These are phyloP conservation scores for Kuraishia ogatae DNA, from an alignment of 805 yeast genomes.

Conservation along the genomic window DNA sequence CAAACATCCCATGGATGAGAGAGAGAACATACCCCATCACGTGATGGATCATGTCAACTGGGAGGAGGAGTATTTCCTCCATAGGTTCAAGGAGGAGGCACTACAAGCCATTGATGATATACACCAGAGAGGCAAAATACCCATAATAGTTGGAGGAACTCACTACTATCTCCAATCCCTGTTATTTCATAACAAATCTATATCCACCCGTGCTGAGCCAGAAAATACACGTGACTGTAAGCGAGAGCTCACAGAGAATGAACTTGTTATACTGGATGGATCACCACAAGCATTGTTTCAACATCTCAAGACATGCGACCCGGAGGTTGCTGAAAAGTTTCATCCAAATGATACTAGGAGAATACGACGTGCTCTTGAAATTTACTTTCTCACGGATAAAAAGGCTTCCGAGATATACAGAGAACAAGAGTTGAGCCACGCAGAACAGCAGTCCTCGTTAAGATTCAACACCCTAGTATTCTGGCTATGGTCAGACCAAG, in stretches of 20 bases:
- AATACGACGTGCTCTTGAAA: constrained; percentile 72
- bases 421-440: constrained; percentile 40
- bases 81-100: constrained; percentile 72
- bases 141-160: constrained; percentile 92
- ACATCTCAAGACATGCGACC: constrained; percentile 49
- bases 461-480: constrained; percentile 57
- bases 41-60: constrained; percentile 78
- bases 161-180: constrained; percentile 85
- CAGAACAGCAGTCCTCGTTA: constrained; percentile 33
- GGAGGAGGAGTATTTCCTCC: constrained; percentile 76
- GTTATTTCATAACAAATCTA: constrained; percentile 44
- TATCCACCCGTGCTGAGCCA: constrained; percentile 1
- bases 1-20: constrained; percentile 78
- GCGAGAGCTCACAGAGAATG: constrained; percentile 17
- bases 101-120: constrained; percentile 51
- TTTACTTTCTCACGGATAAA: constrained; percentile 57
- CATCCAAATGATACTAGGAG: constrained; percentile 88
- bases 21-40: constrained; percentile 74
- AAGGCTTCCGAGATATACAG: constrained; percentile 65
- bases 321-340: constrained; percentile 65
- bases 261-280: constrained; percentile 40
- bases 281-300: constrained; percentile 41
- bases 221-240: background rate
- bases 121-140: constrained; percentile 58
- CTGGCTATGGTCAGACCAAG: constrained; percentile 73